These are phyloP conservation scores for Alternaria consortialis DNA, from an alignment of 2,329 filamentous ascomycete species.

Conservation along the genomic window DNA sequence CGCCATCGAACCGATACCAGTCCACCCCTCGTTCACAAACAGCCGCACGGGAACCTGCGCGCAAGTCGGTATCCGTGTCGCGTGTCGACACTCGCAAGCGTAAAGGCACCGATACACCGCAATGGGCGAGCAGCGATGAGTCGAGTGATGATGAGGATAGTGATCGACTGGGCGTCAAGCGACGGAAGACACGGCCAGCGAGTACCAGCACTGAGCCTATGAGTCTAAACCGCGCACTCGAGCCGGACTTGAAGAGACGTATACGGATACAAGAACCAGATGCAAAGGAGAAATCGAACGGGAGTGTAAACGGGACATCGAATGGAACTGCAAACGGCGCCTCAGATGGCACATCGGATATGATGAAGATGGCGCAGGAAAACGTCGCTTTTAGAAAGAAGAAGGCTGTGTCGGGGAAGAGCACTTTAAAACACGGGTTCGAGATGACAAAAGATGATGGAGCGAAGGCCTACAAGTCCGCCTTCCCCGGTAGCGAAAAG, in stretches of 20 bases:
- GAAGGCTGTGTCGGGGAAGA: constrained; percentile 22
- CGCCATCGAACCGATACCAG: constrained; percentile 41
- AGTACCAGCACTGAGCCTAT: constrained; percentile 50
- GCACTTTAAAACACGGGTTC: constrained; percentile 52
- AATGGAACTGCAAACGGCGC: constrained; percentile 7
- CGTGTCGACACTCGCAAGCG: constrained; percentile 42
- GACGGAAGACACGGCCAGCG: constrained; percentile 46
- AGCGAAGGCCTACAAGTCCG: constrained; percentile 60
- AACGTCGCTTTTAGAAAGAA: constrained; percentile 21
- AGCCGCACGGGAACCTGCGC: constrained; percentile 28
- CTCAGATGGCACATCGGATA: constrained; percentile 4
- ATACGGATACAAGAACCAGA: constrained; percentile 39
- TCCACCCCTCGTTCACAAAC: constrained; percentile 27
- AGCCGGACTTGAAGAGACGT: constrained; percentile 47
- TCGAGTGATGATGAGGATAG: constrained; percentile 40
- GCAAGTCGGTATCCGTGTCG: constrained; percentile 40
- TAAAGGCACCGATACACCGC: constrained; percentile 47
- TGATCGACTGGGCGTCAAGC: constrained; percentile 36
- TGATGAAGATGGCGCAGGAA: constrained; percentile 10
- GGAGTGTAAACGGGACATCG: constrained; percentile 1
- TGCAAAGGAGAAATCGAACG: constrained; percentile 8
- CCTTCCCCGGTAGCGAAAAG: constrained; percentile 57
- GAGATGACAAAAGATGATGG: constrained; percentile 53
- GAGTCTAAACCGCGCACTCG: constrained; percentile 47
- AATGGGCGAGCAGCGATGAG: constrained; percentile 46